A percentile compares a stretch with the other conserved stretches of the same genome.
phyloP scores from a whole-genome alignment of 768 basidiomycete genomes.

The Collybiopsis luxurians region DNA sequence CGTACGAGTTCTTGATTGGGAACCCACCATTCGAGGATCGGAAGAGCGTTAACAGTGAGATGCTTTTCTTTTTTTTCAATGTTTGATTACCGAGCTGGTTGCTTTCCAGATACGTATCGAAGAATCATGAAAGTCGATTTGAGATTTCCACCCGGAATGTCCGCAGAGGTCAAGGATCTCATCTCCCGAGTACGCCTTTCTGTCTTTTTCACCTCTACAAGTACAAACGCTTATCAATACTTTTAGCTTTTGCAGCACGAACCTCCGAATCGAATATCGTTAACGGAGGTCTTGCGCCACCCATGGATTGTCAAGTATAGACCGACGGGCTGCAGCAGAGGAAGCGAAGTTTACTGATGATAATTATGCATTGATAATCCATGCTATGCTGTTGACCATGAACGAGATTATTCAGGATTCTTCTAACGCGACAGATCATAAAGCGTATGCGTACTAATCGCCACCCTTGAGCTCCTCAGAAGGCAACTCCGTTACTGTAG shows the following conservation, averaged over 20 bases:
- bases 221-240: neutral
- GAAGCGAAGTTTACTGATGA: constrained; percentile 4
- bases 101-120: constrained; percentile 73
- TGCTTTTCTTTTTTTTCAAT: constrained; percentile 5
- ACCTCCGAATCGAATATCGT: constrained; percentile 71
- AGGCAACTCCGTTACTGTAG: no score
- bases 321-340: constrained; percentile 34
- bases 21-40: constrained; percentile 82
- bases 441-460: no score
- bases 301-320: constrained; percentile 83
- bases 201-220: neutral
- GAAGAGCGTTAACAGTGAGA: constrained; percentile 68
- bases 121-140: constrained; percentile 90
- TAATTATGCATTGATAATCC: no score
- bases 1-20: constrained; percentile 81
- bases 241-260: constrained; percentile 80
- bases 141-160: constrained; percentile 55
- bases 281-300: constrained; percentile 73
- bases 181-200: constrained; percentile 50
- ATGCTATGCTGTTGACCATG: neutral
- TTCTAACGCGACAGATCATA: no score
- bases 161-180: constrained; percentile 64
- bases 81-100: neutral
- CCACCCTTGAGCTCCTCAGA: no score
- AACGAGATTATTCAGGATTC: no score